These are phyloP conservation scores for Candida multigemmis DNA, from an alignment of 805 yeast species.

Conservation along the genomic window DNA sequence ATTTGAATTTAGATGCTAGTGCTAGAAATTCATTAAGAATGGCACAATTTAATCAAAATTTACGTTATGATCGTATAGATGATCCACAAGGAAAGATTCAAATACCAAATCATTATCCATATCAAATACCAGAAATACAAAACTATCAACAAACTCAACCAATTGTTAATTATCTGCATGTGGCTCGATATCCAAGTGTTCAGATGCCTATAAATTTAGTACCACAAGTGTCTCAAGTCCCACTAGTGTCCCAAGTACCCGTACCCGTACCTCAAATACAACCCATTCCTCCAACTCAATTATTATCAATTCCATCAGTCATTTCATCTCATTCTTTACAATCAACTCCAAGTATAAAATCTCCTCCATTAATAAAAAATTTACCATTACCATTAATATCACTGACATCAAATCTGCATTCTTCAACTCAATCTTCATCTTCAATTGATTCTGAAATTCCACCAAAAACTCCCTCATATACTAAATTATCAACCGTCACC, in stretches of 20 bases:
- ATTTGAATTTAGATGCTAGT: conserved; percentile 36
- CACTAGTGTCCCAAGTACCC: not conserved
- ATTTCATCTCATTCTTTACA: not conserved
- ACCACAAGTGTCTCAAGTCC: too few relatives aligned
- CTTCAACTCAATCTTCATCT: not conserved
- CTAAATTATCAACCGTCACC: conserved; percentile 1
- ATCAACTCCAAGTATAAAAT: not conserved
- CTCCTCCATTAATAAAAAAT: not conserved
- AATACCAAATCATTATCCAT: too few relatives aligned
- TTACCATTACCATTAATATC: not conserved
- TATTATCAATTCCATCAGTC: not conserved
- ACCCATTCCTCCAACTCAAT: not conserved
- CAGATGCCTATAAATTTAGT: too few relatives aligned
- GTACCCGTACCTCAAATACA: not conserved
- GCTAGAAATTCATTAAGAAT: conserved; percentile 40
- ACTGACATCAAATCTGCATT: not conserved
- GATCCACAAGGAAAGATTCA: conserved; percentile 3
- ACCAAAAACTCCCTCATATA: not conserved
- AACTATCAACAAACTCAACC: too few relatives aligned
- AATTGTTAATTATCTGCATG: too few relatives aligned
- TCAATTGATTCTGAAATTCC: not conserved
- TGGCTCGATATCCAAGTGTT: too few relatives aligned
- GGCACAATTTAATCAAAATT: conserved; percentile 38
- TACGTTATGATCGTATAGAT: conserved; percentile 14
- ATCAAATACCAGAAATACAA: too few relatives aligned